Conservation (phyloP, 164 flowering plant genomes). For the Vitis labrusca region DNA sequence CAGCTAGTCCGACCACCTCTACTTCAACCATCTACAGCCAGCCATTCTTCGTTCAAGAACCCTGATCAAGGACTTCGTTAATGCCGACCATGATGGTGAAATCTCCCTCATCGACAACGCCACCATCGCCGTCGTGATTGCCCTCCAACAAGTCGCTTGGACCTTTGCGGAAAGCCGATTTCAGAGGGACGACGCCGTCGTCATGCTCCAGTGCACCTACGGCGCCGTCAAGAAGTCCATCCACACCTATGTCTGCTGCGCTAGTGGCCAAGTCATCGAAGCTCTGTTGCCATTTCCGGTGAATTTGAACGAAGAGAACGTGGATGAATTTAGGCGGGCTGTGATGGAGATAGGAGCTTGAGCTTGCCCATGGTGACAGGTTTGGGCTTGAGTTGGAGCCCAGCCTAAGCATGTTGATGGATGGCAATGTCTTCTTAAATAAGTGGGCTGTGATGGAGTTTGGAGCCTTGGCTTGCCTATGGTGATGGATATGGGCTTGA, state of each 20-base stretch:
- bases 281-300: constrained; percentile 77
- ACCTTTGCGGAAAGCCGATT: constrained; percentile 55
- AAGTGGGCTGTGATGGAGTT: too few species aligned
- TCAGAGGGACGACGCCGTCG: constrained; percentile 58
- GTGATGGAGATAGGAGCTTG: constrained; percentile 16
- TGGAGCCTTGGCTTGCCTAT: too few species aligned
- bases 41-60: constrained; percentile 54
- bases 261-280: constrained; percentile 82
- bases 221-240: constrained; percentile 91
- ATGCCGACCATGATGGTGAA: too few species aligned
- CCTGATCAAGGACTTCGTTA: constrained; percentile 28
- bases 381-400: too few species aligned
- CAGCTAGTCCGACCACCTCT: constrained; percentile 79
- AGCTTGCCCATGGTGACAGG: background rate
- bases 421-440: too few species aligned
- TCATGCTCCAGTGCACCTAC: constrained; percentile 82
- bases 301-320: constrained; percentile 51
- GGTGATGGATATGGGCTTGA: too few species aligned
- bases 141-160: constrained; percentile 28
- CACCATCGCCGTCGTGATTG: too few species aligned
- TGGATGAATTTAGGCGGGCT: constrained; percentile 59
- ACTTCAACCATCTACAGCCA: constrained; percentile 55
- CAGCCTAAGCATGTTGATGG: too few species aligned
- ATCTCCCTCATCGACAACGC: too few species aligned
- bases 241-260: constrained; percentile 66